phyloP scores from a whole-genome alignment of 805 yeast genomes.

The Sungouiozyma intestinalis region DNA sequence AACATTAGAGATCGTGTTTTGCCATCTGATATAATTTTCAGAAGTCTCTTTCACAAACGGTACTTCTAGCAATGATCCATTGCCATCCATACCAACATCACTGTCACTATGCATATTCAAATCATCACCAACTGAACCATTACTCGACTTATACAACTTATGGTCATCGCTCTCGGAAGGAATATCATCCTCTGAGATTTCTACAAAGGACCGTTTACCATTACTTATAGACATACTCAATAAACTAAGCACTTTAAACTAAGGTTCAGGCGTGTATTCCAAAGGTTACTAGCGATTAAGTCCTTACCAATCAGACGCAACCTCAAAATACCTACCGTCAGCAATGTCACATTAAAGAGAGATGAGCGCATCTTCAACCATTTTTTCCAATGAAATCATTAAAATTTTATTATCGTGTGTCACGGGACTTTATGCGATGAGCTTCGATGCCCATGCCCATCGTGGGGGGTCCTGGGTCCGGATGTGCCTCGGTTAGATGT shows the following conservation, averaged over 20 bases:
- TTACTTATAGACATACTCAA: background rate
- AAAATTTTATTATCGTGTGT: background rate
- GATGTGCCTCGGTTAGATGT: too few relatives aligned
- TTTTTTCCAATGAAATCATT: too few relatives aligned
- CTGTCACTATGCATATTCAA: background rate
- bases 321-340: too few relatives aligned
- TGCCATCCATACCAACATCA: background rate
- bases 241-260: background rate
- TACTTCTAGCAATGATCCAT: background rate
- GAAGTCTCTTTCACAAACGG: slow-evolving; percentile 2
- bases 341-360: background rate
- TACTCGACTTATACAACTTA: background rate
- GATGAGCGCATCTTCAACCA: background rate
- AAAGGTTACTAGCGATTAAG: too few relatives aligned
- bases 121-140: background rate
- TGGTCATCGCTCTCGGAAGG: background rate
- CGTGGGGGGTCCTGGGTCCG: too few relatives aligned
- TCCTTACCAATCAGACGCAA: too few relatives aligned
- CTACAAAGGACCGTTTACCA: background rate
- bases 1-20: slow-evolving; percentile 65
- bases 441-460: slow-evolving; percentile 1
- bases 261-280: too few relatives aligned
- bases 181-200: background rate
- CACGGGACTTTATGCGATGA: background rate
- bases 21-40: slow-evolving; percentile 49